These are phyloP conservation scores for Lasiodiplodia theobromae DNA, from an alignment of 2,329 filamentous ascomycete species.

Conservation along the genomic window DNA sequence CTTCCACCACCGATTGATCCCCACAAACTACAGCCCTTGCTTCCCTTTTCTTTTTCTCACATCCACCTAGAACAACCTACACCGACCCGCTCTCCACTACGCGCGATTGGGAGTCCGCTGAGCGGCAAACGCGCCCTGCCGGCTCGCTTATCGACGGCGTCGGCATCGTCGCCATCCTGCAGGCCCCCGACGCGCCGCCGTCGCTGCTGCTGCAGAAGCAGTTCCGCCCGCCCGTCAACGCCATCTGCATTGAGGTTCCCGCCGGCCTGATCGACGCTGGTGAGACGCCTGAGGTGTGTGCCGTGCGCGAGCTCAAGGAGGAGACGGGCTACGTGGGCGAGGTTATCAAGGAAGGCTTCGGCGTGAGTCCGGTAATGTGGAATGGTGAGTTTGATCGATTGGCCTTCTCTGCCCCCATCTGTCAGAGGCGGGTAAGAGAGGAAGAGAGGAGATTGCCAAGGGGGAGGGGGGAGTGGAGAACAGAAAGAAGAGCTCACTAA, in stretches of 20 bases:
- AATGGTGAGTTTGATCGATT: conserved; percentile 44
- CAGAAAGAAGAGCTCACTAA: background rate
- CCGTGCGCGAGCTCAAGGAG: conserved; percentile 67
- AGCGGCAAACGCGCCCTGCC: conserved; percentile 71
- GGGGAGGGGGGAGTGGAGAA: background rate
- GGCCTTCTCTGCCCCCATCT: background rate
- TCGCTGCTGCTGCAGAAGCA: conserved; percentile 55
- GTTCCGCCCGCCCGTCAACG: conserved; percentile 67
- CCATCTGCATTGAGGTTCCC: conserved; percentile 68
- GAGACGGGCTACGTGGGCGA: conserved; percentile 69
- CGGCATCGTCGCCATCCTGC: conserved; percentile 73
- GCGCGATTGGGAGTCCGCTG: conserved; percentile 75
- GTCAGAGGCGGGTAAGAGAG: background rate
- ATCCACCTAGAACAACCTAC: conserved; percentile 57
- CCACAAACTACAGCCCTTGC: background rate
- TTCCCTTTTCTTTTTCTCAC: background rate
- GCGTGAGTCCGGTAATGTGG: conserved; percentile 51
- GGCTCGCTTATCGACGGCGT: conserved; percentile 72
- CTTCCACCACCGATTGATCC: background rate
- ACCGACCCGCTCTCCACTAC: conserved; percentile 65
- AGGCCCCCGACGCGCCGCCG: conserved; percentile 44
- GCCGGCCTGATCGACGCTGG: conserved; percentile 68
- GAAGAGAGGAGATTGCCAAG: background rate
- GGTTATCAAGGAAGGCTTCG: conserved; percentile 44
- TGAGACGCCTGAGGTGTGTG: conserved; percentile 64